Evolutionary conservation across 352 stramenopile species (phyloP), one percentile per base, ranked within the genome.

Genomic region (Phytophthora constricta): DNA sequence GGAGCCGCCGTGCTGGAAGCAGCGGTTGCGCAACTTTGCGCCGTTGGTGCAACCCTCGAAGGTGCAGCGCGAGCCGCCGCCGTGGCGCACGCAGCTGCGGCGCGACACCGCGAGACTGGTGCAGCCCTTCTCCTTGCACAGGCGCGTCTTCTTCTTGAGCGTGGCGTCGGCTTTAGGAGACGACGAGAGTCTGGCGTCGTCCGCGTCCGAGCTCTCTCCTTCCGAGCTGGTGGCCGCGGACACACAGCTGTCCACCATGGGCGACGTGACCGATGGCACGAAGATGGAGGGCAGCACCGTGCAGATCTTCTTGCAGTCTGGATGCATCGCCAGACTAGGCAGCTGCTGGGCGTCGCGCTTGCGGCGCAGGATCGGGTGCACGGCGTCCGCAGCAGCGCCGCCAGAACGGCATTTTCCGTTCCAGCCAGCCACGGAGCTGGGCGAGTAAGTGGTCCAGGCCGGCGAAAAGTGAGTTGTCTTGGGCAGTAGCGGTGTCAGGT

Each of bases 1-100:
- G 34, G 78, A 90, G 39, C 83, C 83, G 27, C 80, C 83, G 72
- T 92, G 84, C 66, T 92, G 84, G 66, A 92, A 92, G 78, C 84
- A 92, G 58, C 78, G 77, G 67, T 90, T 90, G 63, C 85, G 80
- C 33, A 89, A 76, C 68, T 90, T 90, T 49, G 84, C 84, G 45
- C 84, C 79, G 67, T 92, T 91, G 13, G 74, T 78, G 71, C 84
- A 92, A 25, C 77, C 82, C 2, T 79, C 54, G 17, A 88, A 74
- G 3, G 70, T 80, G 58, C 81, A 90, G 22, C 81, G 75, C 11
- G 77, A 87, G 34, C 80, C 80, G 27, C 77, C 79, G 16, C 79
- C 79, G 47, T 88, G 79, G 11, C 79, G 79, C 27, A 88, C 80
- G 19, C 80, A 89, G 28, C 80, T 77, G 62, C 75, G 76, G 37